These are phyloP conservation scores for Tolypocladium inflatum DNA, from an alignment of 2,329 filamentous ascomycete species.

Conservation along the genomic window DNA sequence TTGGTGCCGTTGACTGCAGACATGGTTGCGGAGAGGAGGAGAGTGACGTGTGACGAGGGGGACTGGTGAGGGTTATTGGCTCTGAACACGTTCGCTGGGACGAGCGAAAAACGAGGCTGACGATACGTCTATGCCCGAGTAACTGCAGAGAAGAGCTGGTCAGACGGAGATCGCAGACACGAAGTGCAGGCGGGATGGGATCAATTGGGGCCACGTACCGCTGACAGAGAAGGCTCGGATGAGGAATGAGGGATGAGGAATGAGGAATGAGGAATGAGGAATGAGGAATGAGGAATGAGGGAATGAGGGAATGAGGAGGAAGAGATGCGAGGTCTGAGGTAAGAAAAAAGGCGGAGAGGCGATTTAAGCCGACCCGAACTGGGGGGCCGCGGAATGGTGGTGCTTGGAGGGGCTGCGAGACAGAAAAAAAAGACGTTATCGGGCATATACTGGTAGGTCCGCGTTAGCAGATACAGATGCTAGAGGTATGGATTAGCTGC, in stretches of 20 bases:
- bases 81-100: background rate
- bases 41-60: slow-evolving; percentile 10
- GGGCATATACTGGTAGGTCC: background rate
- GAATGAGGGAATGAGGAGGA: background rate
- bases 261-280: background rate
- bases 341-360: slow-evolving; percentile 6
- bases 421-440: background rate
- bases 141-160: background rate
- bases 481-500: no score
- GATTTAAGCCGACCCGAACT: slow-evolving; percentile 5
- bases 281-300: background rate
- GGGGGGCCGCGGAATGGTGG: background rate
- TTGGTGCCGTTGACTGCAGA: slow-evolving; percentile 39
- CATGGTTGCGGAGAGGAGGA: slow-evolving; percentile 37
- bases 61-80: background rate
- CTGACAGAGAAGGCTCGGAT: background rate
- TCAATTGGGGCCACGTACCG: background rate
- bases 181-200: background rate
- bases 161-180: background rate
- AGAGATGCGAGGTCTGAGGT: background rate
- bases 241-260: background rate
- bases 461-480: background rate
- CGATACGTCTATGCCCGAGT: background rate
- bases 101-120: background rate
- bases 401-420: slow-evolving; percentile 2